Evolutionary conservation across 2,329 filamentous ascomycete species (phyloP).

Genomic region (Colletotrichum lupini): DNA sequence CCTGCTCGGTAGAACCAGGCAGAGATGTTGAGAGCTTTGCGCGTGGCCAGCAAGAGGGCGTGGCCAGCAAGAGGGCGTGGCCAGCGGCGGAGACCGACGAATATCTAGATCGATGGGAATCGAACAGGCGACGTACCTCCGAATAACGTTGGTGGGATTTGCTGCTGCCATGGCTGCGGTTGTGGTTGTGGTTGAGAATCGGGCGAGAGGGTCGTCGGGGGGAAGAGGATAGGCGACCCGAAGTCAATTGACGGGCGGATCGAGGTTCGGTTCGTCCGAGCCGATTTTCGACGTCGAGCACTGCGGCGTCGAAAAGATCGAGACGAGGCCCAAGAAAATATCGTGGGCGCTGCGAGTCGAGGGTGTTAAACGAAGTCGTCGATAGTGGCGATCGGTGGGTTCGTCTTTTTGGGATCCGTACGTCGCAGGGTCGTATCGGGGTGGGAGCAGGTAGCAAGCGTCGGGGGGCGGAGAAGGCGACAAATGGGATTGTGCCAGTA

Average conservation of each 20-base stretch:
- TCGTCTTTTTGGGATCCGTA: slow-evolving; percentile 14
- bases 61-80: not conserved
- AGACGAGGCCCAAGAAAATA: not conserved
- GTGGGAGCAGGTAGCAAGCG: slow-evolving; percentile 5
- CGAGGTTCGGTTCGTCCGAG: not conserved
- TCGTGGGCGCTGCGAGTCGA: not conserved
- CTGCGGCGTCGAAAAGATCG: not conserved
- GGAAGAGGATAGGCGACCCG: not conserved
- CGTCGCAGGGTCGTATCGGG: slow-evolving; percentile 26
- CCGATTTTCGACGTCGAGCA: not conserved
- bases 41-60: not conserved
- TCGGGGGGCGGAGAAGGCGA: slow-evolving; percentile 14
- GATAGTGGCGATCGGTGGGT: slow-evolving; percentile 10
- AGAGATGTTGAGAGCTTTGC: not conserved
- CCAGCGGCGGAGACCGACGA: not conserved
- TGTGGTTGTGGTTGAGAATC: not conserved
- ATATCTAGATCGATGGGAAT: slow-evolving; percentile 6
- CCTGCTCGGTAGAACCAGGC: not conserved
- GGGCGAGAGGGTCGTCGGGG: not conserved
- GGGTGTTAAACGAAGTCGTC: not conserved
- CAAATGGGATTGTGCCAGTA: not conserved
- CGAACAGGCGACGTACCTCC: slow-evolving; percentile 64
- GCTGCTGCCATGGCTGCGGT: slow-evolving; percentile 52
- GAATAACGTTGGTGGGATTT: slow-evolving; percentile 68
- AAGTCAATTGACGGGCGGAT: slow-evolving; percentile 19